These are phyloP conservation scores for Hypoxylon rubiginosum DNA, from an alignment of 2,329 filamentous ascomycete species.

Conservation along the genomic window DNA sequence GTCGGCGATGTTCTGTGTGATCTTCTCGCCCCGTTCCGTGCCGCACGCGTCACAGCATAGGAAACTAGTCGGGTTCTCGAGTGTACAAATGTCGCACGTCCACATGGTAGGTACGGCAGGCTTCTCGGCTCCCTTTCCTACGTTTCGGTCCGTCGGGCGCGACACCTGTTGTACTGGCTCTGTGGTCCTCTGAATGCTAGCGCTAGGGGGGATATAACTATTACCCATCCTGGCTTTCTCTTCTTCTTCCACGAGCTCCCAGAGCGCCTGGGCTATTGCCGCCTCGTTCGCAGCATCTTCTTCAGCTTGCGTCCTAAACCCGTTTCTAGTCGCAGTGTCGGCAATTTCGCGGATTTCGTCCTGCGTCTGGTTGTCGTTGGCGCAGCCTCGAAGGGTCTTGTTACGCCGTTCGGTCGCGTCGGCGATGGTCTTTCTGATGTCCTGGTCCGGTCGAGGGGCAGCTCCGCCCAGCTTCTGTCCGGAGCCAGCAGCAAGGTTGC, in stretches of 20 bases:
- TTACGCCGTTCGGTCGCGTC: slow-evolving; percentile 78
- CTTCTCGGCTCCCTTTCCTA: background rate
- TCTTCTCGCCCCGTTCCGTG: slow-evolving; percentile 56
- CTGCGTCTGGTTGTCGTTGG: slow-evolving; percentile 75
- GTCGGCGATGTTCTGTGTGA: slow-evolving; percentile 40
- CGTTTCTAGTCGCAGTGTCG: slow-evolving; percentile 75
- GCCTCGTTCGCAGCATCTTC: slow-evolving; percentile 90
- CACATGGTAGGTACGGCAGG: slow-evolving; percentile 56
- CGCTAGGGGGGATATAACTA: slow-evolving; percentile 64
- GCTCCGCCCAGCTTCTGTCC: slow-evolving; percentile 81
- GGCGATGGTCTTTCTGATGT: slow-evolving; percentile 80
- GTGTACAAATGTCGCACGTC: slow-evolving; percentile 69
- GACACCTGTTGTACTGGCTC: slow-evolving; percentile 17
- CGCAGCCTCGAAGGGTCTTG: slow-evolving; percentile 79
- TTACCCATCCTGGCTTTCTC: slow-evolving; percentile 68
- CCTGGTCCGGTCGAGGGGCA: slow-evolving; percentile 65
- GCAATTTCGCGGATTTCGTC: slow-evolving; percentile 74
- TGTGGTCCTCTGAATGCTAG: slow-evolving; percentile 60
- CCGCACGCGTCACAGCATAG: slow-evolving; percentile 71
- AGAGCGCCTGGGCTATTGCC: slow-evolving; percentile 87
- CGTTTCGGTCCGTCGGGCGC: slow-evolving; percentile 2
- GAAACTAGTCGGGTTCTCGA: slow-evolving; percentile 66
- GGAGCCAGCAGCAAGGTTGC: slow-evolving; percentile 68
- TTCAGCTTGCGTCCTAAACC: slow-evolving; percentile 86
- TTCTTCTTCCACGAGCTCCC: slow-evolving; percentile 89